Percentiles rank a stretch among this genome's conserved stretches.
These are phyloP conservation scores for Fistulina hepatica DNA, from an alignment of 1,284 basidiomycete genomes.

Conservation along the genomic window DNA sequence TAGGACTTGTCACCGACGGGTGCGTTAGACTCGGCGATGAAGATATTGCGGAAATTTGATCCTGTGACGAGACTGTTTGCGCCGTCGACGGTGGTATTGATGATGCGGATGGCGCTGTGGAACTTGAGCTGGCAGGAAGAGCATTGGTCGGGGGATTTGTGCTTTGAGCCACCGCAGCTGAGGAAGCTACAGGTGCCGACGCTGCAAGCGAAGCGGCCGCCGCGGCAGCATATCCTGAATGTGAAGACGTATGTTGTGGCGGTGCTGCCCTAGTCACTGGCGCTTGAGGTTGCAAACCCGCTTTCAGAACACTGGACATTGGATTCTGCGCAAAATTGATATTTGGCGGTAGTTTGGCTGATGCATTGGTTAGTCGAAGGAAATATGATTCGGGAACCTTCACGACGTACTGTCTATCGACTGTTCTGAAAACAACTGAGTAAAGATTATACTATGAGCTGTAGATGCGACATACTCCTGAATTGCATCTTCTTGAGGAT, in stretches of 20 bases:
- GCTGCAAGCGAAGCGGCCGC: conserved; percentile 16
- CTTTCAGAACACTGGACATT: conserved; percentile 73
- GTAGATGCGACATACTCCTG: conserved; percentile 3
- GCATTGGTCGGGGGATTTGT: conserved; percentile 17
- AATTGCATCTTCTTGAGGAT: conserved; percentile 57
- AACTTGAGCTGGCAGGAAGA: conserved; percentile 22
- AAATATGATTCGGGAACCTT: conserved; percentile 14
- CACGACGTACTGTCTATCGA: conserved; percentile 32
- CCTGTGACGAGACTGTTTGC: conserved; percentile 30
- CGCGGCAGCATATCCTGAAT: conserved; percentile 10
- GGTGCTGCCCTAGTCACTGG: conserved; percentile 36
- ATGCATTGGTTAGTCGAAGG: conserved; percentile 13
- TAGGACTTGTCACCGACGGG: conserved; percentile 66
- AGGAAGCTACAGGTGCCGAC: conserved; percentile 23
- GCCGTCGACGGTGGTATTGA: conserved; percentile 29
- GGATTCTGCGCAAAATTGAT: conserved; percentile 73
- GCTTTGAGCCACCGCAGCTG: conserved; percentile 50
- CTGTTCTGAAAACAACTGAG: conserved; percentile 27
- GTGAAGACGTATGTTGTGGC: conserved; percentile 28
- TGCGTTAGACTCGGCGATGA: conserved; percentile 74
- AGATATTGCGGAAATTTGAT: conserved; percentile 40
- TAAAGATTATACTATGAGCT: neutral
- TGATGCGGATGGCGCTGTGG: conserved; percentile 18
- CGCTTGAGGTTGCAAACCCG: conserved; percentile 35
- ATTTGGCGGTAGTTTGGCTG: conserved; percentile 68